Base-by-base conservation (phyloP, 345 rosid species). In the Draba incana region DNA sequence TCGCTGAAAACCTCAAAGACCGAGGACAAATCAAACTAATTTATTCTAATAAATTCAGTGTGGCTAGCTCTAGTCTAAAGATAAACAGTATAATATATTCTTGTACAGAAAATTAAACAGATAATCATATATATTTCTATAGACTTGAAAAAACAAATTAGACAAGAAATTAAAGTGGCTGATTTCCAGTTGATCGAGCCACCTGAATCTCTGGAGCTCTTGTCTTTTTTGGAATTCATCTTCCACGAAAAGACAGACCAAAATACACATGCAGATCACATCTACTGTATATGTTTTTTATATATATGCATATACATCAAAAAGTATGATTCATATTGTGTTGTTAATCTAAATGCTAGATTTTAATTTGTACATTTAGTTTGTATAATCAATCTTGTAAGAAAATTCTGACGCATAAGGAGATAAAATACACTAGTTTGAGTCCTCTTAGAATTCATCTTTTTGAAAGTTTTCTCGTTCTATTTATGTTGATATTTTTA, bases 1-100 rank as follows among this genome's bases (percentile, higher is more conserved):
- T 75, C 74, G 79, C 75, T 75, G 75, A 75, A 57, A 44, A 66
- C 68, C 69, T 62, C 74, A 62, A 68, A 75, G 65, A 47, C 74
- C 78, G 78, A 75, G 78, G 70, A 75, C 63, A 47, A 55, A 57
- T 7, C 6, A 44, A 35, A 54, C 28, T 25, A 35, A 43, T 58
- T 31, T 39, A 41, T 15, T 57, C 28, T 47, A 56, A 15, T 20
- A 28, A 72, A 57, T 57, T 51, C 77, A 66, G 20, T 14, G 57
- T 67, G 63, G 37, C 37, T 6, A 33, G 54, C 20, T 50, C 56
- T 59, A 43, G 55, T 58, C 50, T 59, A 59, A 67, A 66, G 12
- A 37, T 5, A 35, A 52, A 16, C 30, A 51, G 1, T 39, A 65
- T 51, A 39, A 14, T 25, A 65, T 42, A 28, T 52, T 44, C 8